Evolutionary conservation across 257 asterid species (phyloP).

Genomic region (Solanum etuberosum): DNA sequence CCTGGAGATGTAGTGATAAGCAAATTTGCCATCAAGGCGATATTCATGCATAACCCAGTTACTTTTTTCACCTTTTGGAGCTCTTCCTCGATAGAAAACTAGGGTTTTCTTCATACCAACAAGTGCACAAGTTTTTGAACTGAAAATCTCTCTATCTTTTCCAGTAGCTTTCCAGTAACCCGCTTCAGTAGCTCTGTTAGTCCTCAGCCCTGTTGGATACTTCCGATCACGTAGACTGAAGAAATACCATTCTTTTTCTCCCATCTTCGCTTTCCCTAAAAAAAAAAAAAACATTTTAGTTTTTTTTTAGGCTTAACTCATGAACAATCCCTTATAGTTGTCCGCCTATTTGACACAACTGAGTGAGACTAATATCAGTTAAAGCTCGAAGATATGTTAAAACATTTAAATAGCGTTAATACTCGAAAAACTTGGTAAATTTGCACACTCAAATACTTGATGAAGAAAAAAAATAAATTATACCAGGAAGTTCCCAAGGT

Average conservation of each 20-base stretch:
- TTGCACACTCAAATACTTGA: background rate
- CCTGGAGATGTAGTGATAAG: slow-evolving; percentile 56
- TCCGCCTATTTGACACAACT: too few relatives aligned
- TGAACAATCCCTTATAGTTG: too few relatives aligned
- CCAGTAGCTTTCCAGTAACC: slow-evolving; percentile 99
- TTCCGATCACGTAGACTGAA: slow-evolving; percentile 79
- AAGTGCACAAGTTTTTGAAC: slow-evolving; percentile 49
- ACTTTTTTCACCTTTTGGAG: slow-evolving; percentile 80
- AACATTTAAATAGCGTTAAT: too few relatives aligned
- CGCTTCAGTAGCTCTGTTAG: slow-evolving; percentile 90
- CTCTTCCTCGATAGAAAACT: slow-evolving; percentile 77
- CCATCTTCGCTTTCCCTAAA: slow-evolving; percentile 65
- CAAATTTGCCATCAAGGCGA: slow-evolving; percentile 81
- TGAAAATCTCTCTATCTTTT: slow-evolving; percentile 74
- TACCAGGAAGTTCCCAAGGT: slow-evolving; percentile 95
- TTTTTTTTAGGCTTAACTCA: background rate
- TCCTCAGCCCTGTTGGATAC: slow-evolving; percentile 81
- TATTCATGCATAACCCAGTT: slow-evolving; percentile 97
- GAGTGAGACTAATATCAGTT: too few relatives aligned
- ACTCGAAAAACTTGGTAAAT: too few relatives aligned
- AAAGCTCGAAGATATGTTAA: too few relatives aligned
- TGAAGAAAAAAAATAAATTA: background rate
- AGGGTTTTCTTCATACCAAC: slow-evolving; percentile 99
- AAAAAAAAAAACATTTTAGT: too few relatives aligned
- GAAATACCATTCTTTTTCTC: slow-evolving; percentile 93